Percentiles rank a stretch among this genome's conserved stretches.
These are phyloP conservation scores for Xerocomellus dryophilus DNA, from an alignment of 768 basidiomycete species.

Conservation along the genomic window DNA sequence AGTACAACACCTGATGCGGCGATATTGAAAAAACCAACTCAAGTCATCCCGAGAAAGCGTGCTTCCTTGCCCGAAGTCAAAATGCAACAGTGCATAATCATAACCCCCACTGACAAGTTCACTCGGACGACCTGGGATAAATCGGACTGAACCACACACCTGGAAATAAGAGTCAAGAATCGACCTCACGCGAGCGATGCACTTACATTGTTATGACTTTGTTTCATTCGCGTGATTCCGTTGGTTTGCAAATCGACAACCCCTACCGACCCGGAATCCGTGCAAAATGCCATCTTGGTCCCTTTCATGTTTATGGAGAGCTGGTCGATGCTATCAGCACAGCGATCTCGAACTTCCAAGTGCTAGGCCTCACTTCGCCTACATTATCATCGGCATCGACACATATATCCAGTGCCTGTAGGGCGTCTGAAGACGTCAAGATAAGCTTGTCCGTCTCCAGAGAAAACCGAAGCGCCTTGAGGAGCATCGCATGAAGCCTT, in stretches of 20 bases:
- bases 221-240: slow-evolving; percentile 54
- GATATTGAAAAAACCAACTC: slow-evolving; percentile 35
- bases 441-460: slow-evolving; percentile 53
- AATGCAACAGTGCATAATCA: slow-evolving; percentile 66
- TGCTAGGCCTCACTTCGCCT: slow-evolving; percentile 56
- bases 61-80: slow-evolving; percentile 56
- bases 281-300: slow-evolving; percentile 59
- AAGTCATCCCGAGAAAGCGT: slow-evolving; percentile 59
- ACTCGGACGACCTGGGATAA: slow-evolving; percentile 65
- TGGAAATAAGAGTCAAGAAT: slow-evolving; percentile 28
- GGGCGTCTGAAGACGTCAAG: slow-evolving; percentile 48
- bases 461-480: slow-evolving; percentile 39
- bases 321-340: slow-evolving; percentile 46
- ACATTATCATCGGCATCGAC: slow-evolving; percentile 54
- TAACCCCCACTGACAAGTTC: slow-evolving; percentile 80
- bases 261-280: slow-evolving; percentile 68
- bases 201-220: slow-evolving; percentile 60
- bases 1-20: not conserved
- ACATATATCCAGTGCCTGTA: slow-evolving; percentile 43
- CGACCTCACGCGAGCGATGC: not conserved
- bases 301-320: slow-evolving; percentile 56
- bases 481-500: not conserved
- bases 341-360: slow-evolving; percentile 10
- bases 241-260: slow-evolving; percentile 55
- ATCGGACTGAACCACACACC: slow-evolving; percentile 70